These are phyloP conservation scores for Eimeria necatrix DNA, from an alignment of 169 alveolate genomes.

Conservation along the genomic window DNA sequence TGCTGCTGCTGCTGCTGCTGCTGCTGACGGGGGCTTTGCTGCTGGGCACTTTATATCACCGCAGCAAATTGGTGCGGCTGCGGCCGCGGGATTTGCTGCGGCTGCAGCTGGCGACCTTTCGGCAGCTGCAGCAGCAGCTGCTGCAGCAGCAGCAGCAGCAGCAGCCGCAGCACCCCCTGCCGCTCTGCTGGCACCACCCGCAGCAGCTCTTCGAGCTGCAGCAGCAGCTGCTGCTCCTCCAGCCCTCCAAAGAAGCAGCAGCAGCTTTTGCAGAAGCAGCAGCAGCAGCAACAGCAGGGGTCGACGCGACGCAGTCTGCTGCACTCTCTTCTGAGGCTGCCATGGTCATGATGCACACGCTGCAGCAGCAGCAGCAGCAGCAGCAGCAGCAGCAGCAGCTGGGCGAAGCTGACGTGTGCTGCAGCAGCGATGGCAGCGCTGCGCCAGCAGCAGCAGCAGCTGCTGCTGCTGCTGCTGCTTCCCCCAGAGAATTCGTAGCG, in stretches of 20 bases:
- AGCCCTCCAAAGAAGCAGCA: background rate
- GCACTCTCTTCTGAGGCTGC: background rate
- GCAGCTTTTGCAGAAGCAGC: background rate
- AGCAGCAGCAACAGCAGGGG: background rate
- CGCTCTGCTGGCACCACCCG: no score
- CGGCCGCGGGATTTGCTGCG: background rate
- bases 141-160: background rate
- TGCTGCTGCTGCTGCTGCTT: background rate
- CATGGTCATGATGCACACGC: background rate
- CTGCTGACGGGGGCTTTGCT: background rate
- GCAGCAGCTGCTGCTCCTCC: conserved; percentile 1
- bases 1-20: conserved; percentile 11
- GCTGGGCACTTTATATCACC: background rate
- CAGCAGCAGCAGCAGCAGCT: background rate
- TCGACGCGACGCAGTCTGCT: background rate
- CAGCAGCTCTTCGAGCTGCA: conserved; percentile 8
- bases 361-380: background rate
- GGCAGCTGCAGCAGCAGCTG: conserved; percentile 4
- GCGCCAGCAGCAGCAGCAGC: background rate
- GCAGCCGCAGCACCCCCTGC: background rate
- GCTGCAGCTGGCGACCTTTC: background rate
- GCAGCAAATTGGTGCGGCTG: background rate
- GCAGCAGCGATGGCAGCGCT: background rate
- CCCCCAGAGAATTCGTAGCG: background rate
- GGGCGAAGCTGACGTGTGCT: background rate